Conservation (phyloP, 495 filamentous ascomycete species). For the Neurospora sp. region DNA sequence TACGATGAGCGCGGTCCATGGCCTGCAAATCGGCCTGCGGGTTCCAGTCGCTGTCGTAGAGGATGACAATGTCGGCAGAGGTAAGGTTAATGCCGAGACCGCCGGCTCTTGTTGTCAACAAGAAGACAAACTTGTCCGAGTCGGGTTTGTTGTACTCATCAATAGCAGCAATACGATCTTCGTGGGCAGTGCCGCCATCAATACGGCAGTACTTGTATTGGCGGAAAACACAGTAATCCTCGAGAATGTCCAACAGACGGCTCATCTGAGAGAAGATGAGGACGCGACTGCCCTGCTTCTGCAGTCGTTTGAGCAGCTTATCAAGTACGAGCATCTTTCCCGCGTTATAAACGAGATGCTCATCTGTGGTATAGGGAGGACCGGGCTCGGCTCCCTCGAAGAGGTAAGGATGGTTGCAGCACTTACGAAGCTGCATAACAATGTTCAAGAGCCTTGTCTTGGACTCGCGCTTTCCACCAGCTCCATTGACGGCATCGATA, state of each 20-base stretch:
- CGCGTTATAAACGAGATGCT: slow-evolving; percentile 86
- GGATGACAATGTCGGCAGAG: slow-evolving; percentile 86
- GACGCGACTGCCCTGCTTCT: slow-evolving; percentile 78
- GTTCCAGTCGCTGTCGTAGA: slow-evolving; percentile 99
- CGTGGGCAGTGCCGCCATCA: slow-evolving; percentile 93
- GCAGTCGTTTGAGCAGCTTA: slow-evolving; percentile 76
- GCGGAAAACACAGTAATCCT: slow-evolving; percentile 96
- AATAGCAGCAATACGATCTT: slow-evolving; percentile 94
- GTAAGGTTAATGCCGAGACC: slow-evolving; percentile 98
- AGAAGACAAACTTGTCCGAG: slow-evolving; percentile 95
- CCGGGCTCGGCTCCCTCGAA: slow-evolving; percentile 98
- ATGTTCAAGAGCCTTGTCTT: slow-evolving; percentile 99
- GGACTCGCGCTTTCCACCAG: slow-evolving; percentile 92
- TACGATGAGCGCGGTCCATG: slow-evolving; percentile 97
- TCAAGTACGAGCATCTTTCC: slow-evolving; percentile 98
- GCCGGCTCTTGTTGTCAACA: slow-evolving; percentile 94
- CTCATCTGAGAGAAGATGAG: slow-evolving; percentile 99
- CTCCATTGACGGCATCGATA: slow-evolving; percentile 97
- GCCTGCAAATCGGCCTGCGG: slow-evolving; percentile 97
- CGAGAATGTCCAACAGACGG: slow-evolving; percentile 89
- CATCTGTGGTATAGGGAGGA: slow-evolving; percentile 95
- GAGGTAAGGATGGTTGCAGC: slow-evolving; percentile 97
- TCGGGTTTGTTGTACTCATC: slow-evolving; percentile 95
- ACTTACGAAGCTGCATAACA: slow-evolving; percentile 99
- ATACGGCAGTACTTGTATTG: slow-evolving; percentile 96